Base-by-base conservation (phyloP, 1,284 basidiomycete species). In the Papiliotrema terrestris region DNA sequence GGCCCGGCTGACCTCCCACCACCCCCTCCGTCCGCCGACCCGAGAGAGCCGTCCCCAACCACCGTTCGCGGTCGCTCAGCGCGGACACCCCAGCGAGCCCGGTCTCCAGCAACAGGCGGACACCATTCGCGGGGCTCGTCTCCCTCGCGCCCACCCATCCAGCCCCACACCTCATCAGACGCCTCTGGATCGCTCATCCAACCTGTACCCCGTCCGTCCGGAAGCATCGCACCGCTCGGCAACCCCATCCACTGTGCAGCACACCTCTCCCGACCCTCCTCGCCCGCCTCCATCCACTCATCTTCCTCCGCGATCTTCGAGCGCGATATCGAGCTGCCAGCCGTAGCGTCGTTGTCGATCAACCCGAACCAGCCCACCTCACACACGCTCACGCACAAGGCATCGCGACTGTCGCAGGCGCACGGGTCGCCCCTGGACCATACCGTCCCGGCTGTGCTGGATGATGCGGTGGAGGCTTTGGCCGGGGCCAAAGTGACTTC, bases 401-500 rank as follows among this genome's bases (percentile, higher is more conserved):
- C 67, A 8, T 67, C 63, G 32, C 59, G 72, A 36, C 53, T 74
- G 26, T 66, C 64, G 25, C 69, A 71, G 45, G 60, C 72, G 2
- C 73, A 75, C 51, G 73, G 72, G 9, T 69, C 67, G 1, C 61
- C 63, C 2, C 57, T 75, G 23, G 73, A 75, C 53, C 68, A 72
- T 37, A 68, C 68, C 2, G 74, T 77, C 20, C 75, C 75, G 0
- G 72, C 75, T 2, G 75, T 75, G 0, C 56, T 77, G 45, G 73
- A 76, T 49, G 74, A 76, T 55, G 75, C 75, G 5, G 70, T 77
- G 37, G 74, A 77, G 58, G 75, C 75, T 2, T 60, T 77, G 36
- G 64, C 67, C 0, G 63, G 62, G 0, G 42, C 32, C 8, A 56
- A 63, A 15, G 57, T 52, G 4, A 57, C 56, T 17, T 56, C 56